A percentile compares a stretch with the other conserved stretches of the same genome.
Conservation (phyloP, 176 grass and related monocot species). For the Oryza meyeriana region DNA sequence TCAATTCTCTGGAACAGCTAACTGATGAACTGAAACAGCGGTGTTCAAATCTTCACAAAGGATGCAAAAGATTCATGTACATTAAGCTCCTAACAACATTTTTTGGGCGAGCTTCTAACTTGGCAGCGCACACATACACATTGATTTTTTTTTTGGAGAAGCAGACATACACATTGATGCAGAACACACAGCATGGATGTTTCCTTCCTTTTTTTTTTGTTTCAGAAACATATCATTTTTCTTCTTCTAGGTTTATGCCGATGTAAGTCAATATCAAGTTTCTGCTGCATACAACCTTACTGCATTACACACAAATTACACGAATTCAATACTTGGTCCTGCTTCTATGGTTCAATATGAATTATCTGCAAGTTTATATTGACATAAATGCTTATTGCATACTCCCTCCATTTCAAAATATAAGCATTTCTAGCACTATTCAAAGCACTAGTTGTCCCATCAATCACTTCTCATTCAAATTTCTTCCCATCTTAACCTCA, state of each 20-base stretch:
- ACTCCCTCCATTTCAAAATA: too few relatives aligned
- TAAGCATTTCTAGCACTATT: too few relatives aligned
- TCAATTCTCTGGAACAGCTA: constrained; percentile 87
- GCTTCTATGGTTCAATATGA: neutral
- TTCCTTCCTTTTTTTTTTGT: neutral
- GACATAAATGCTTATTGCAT: neutral
- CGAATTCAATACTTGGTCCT: neutral
- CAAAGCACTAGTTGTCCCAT: too few relatives aligned
- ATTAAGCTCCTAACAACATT: constrained; percentile 21
- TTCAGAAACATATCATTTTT: neutral
- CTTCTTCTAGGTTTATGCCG: neutral
- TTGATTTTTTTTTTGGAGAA: neutral
- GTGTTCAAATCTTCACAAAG: constrained; percentile 85
- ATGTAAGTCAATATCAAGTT: neutral
- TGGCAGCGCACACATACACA: constrained; percentile 7
- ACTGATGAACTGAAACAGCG: constrained; percentile 89
- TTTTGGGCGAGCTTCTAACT: neutral
- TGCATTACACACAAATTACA: neutral
- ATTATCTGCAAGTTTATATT: neutral
- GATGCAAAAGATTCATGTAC: constrained; percentile 93
- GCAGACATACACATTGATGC: neutral
- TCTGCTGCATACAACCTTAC: neutral
- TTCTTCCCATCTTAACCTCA: too few relatives aligned
- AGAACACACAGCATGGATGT: neutral
- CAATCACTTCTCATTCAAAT: too few relatives aligned